Base-by-base conservation (phyloP, 345 rosid species). In the Cardamine occulta region DNA sequence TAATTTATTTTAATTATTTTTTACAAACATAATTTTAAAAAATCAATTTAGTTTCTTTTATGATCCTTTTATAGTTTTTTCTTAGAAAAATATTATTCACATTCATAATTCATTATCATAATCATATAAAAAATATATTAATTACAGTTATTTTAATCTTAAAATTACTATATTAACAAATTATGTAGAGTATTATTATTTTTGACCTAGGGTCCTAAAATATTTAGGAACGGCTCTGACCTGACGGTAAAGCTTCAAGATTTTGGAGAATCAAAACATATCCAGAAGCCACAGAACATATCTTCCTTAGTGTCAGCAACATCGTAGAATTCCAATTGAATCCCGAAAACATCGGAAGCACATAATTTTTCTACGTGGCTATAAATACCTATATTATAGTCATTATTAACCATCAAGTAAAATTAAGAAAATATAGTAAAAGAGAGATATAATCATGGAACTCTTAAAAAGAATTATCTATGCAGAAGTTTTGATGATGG, bases 281-380 rank as follows among this genome's bases (percentile, higher is more conserved):
- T 83, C 83, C 32, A 87, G 59, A 19, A 90, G 82, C 93, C 94
- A 87, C 80, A 88, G 80, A 28, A 88, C 86, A 80, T 87, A 80
- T 87, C 84, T 32, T 88, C 91, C 82, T 82, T 80, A 31, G 91
- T 79, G 80, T 75, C 82, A 48, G 96, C 93, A 73, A 83, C 81
- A 74, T 86, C 87, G 21, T 86, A 84, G 65, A 90, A 90, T 74
- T 89, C 91, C 78, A 90, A 73, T 80, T 85, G 88, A 2, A 90
- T 85, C 45, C 90, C 95, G n/a, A 78, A 86, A 56, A 88, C 91
- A 66, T 86, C 86, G 39, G 72, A 6, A 60, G 61, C 31, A 35
- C 35, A 51, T 5, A 52, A 24, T 40, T 45, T 40, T 7, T 29
- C 35, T 18, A 11, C 37, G 29, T 26, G 1, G 29, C 40, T 64